Percentiles rank a stretch among this genome's conserved stretches.
Evolutionary conservation across 805 yeast genomes (phyloP).

Genomic region (Wickerhamiella cacticola): DNA sequence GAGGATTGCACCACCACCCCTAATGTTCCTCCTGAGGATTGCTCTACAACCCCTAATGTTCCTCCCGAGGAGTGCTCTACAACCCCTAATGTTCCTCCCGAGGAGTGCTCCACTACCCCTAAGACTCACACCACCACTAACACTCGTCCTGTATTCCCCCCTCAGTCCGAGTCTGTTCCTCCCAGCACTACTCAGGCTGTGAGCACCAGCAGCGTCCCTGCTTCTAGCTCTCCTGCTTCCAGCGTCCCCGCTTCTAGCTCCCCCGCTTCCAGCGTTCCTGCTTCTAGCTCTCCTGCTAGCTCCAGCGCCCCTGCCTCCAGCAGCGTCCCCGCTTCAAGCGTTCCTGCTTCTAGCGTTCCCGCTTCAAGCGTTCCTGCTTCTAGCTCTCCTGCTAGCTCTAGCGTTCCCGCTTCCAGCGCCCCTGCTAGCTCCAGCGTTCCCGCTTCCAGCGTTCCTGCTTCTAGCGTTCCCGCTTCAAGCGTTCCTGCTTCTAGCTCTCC

Average conservation of each 20-base stretch:
- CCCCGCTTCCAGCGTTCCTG: background rate
- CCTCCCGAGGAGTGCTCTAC: background rate
- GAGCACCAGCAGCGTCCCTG: background rate
- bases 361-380: background rate
- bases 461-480: background rate
- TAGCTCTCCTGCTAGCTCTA: background rate
- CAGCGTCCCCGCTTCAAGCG: background rate
- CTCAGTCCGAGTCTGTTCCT: background rate
- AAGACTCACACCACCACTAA: background rate
- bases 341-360: background rate
- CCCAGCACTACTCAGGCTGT: background rate
- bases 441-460: conserved; percentile 6
- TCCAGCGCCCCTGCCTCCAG: conserved; percentile 4
- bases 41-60: background rate
- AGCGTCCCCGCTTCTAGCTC: background rate
- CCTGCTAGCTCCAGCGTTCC: conserved; percentile 1
- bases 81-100: background rate
- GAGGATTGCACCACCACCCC: background rate
- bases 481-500: background rate
- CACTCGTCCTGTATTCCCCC: background rate
- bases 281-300: background rate
- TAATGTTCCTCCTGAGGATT: background rate
- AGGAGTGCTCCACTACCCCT: background rate
- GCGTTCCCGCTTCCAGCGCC: background rate
- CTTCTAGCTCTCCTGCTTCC: background rate